Base-by-base conservation (phyloP, 2,329 filamentous ascomycete species). In the Pochonia chlamydosporia region DNA sequence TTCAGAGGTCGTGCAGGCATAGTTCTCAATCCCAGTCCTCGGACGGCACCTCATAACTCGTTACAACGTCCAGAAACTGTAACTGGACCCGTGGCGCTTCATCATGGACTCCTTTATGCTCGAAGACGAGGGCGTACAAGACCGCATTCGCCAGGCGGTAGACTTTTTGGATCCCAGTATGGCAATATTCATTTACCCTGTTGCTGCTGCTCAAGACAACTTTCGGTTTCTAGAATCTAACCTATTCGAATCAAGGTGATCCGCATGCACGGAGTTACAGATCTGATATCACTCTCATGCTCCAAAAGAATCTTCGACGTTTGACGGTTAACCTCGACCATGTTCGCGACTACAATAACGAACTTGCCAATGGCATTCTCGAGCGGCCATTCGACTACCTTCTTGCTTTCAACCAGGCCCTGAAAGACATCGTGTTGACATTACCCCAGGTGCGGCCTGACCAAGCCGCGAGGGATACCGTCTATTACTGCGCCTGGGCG, bases 401-500 rank as follows among this genome's bases (percentile, higher is more conserved):
- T 3, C 75, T 89, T 52, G 90, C 92, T 46, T 97, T 99, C 69
- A 88, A 99, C 64, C 78, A 82, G 56, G 93, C 92, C 1, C 79
- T 99, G 52, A 95, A 93, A 63, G 84, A 93, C 54, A 86, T 96
- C 44, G 84, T 97, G 53, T 81, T 85, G 61, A 86, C 89, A 3
- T 73, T 96, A 26, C 84, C 85, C 10, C 82, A 87, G 58, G 82
- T 87, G 35, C 81, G 89, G 3, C 78, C 85, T 3, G 84, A 85
- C 56, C 89, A 95, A 66, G 84, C 81, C 2, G 78, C 81, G 37
- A 82, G 86, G 25, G 91, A 96, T 63, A 81, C 84, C 36, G 76
- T 89, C 58, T 99, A 96, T 71, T 97, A 99, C 66, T 96, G 93
- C 62, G 93, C 93, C n/a, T 97, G 89, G 72, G 82, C 92, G 47